Percentiles rank a stretch among this genome's conserved stretches.
Evolutionary conservation across 768 basidiomycete species (phyloP).

Genomic region (Lactarius tabidus): DNA sequence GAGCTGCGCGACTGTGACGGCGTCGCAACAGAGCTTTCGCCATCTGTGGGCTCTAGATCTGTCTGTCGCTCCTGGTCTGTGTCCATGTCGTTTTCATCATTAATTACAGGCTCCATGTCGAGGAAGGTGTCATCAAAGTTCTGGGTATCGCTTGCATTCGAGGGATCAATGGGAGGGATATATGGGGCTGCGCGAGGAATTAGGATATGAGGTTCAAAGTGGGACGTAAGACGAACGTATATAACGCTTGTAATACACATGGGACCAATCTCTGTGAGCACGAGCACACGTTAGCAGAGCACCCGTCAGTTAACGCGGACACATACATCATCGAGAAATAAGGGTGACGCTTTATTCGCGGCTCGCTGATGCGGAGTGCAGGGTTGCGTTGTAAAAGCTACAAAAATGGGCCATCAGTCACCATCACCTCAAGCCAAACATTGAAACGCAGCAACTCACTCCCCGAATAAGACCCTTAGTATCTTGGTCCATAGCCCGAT

Average conservation of each 20-base stretch:
- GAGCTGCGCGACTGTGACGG: constrained; percentile 78
- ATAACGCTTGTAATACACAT: constrained; percentile 92
- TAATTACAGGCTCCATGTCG: constrained; percentile 90
- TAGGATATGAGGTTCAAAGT: constrained; percentile 14
- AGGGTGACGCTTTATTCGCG: constrained; percentile 88
- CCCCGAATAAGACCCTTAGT: constrained; percentile 95
- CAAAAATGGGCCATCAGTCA: constrained; percentile 6
- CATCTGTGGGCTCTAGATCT: constrained; percentile 67
- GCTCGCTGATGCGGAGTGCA: constrained; percentile 84
- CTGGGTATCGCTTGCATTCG: constrained; percentile 91
- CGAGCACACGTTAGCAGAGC: constrained; percentile 16
- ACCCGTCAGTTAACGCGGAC: constrained; percentile 40
- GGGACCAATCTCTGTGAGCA: constrained; percentile 76
- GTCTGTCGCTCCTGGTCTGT: constrained; percentile 70
- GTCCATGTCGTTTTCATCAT: constrained; percentile 65
- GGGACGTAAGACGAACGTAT: constrained; percentile 59
- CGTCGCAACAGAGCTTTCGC: constrained; percentile 72
- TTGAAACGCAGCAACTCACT: constrained; percentile 44
- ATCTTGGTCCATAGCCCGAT: constrained; percentile 88
- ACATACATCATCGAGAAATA: constrained; percentile 84
- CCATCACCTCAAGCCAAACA: neutral
- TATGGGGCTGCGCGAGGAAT: constrained; percentile 63
- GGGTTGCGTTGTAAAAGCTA: constrained; percentile 94
- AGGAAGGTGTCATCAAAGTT: constrained; percentile 98
- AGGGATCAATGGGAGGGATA: constrained; percentile 87